Percentiles rank a stretch among this genome's conserved stretches.
These are phyloP conservation scores for Urochloa ruziziensis DNA, from an alignment of 176 grass and related monocot genomes.

Conservation along the genomic window DNA sequence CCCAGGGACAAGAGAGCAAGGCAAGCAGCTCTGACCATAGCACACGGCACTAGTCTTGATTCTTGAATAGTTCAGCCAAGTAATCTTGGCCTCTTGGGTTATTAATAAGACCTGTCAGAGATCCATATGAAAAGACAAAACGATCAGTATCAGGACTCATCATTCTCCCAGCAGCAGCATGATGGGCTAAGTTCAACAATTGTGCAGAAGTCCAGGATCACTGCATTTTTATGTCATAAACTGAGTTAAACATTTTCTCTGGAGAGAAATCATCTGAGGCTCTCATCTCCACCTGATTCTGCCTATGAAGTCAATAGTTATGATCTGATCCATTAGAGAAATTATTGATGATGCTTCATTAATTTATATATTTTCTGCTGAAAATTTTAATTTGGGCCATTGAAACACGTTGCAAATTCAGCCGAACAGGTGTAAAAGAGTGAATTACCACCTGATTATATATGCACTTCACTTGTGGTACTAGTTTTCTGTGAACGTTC, in stretches of 20 bases:
- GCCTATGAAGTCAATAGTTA: not conserved
- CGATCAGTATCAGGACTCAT: constrained; percentile 19
- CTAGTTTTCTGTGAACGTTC: not conserved
- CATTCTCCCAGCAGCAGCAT: constrained; percentile 24
- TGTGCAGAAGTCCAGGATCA: constrained; percentile 21
- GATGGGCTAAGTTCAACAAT: constrained; percentile 23
- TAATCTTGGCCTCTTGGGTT: not conserved
- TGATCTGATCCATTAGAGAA: not conserved
- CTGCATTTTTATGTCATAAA: not conserved
- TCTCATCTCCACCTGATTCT: not conserved
- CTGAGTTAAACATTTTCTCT: not conserved
- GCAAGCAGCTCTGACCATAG: not conserved
- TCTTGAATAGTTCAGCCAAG: not conserved
- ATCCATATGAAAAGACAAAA: not conserved
- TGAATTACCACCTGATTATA: not conserved
- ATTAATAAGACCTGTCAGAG: constrained; percentile 26
- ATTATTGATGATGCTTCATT: not conserved
- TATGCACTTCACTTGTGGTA: not conserved
- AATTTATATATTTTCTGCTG: not conserved
- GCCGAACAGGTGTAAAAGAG: not conserved
- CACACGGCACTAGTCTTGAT: not conserved
- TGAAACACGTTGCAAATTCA: not conserved
- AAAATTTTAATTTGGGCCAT: not conserved
- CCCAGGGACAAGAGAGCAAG: not conserved
- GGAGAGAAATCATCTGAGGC: not conserved